Conservation (phyloP, 192 early-diverging fungal genomes). For the Phycomyces nitens region DNA sequence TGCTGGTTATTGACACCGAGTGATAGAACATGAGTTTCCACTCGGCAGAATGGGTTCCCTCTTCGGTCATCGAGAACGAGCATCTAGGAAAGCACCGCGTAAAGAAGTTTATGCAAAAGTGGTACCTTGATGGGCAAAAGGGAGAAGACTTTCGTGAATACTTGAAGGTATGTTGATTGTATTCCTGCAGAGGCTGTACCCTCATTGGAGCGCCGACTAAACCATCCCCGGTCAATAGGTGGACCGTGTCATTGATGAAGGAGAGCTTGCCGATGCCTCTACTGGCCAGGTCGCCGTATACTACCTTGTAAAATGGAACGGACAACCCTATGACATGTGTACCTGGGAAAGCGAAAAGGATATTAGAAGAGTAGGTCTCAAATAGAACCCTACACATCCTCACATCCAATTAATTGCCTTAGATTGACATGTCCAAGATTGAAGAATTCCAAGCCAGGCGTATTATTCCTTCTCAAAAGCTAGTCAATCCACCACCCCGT, state of each 20-base stretch:
- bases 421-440: conserved; percentile 61
- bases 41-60: conserved; percentile 70
- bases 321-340: conserved; percentile 61
- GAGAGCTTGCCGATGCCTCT: conserved; percentile 53
- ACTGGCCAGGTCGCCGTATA: conserved; percentile 53
- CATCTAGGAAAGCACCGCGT: conserved; percentile 66
- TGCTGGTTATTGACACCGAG: neutral
- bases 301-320: conserved; percentile 77
- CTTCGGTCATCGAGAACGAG: conserved; percentile 42
- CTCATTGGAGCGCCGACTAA: neutral
- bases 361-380: conserved; percentile 31
- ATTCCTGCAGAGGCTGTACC: neutral
- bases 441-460: conserved; percentile 63
- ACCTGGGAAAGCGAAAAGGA: conserved; percentile 71
- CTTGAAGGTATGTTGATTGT: conserved; percentile 42
- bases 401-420: conserved; percentile 16
- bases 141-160: conserved; percentile 66
- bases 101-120: conserved; percentile 72
- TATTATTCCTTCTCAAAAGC: conserved; percentile 53
- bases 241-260: conserved; percentile 83
- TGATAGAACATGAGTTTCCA: conserved; percentile 61
- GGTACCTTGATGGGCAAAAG: conserved; percentile 46
- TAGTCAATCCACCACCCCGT: conserved; percentile 36
- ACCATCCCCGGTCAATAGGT: conserved; percentile 40
- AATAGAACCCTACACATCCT: neutral